These are phyloP conservation scores for Ophioceras dolichostomum DNA, from an alignment of 2,329 filamentous ascomycete genomes.

Conservation along the genomic window DNA sequence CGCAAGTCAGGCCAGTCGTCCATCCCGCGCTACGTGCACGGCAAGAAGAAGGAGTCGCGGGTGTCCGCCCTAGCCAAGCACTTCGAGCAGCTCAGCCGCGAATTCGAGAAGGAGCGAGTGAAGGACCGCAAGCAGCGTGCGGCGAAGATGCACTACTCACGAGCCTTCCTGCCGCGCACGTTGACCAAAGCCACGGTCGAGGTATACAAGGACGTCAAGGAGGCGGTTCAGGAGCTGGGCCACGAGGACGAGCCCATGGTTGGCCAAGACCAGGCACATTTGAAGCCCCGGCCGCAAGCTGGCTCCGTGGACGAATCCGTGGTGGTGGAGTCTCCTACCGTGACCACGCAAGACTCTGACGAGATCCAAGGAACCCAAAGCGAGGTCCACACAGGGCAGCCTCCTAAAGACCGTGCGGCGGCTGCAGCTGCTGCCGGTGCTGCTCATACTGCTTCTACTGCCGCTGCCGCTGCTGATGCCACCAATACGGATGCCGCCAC, in stretches of 20 bases:
- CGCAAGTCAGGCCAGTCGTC: slow-evolving; percentile 54
- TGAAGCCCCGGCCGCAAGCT: slow-evolving; percentile 6
- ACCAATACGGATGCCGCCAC: background rate
- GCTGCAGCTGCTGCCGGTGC: background rate
- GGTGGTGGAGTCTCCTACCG: too few species aligned
- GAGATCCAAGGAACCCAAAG: too few species aligned
- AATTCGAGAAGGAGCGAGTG: slow-evolving; percentile 90
- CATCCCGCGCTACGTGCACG: slow-evolving; percentile 78
- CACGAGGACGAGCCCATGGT: slow-evolving; percentile 47
- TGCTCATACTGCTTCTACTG: too few species aligned
- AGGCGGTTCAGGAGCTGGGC: slow-evolving; percentile 75
- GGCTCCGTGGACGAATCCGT: too few species aligned
- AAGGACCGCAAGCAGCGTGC: slow-evolving; percentile 73
- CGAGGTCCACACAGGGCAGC: background rate
- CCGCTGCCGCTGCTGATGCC: background rate
- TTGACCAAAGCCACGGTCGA: slow-evolving; percentile 94
- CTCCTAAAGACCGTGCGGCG: background rate
- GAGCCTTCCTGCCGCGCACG: slow-evolving; percentile 72
- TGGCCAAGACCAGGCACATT: slow-evolving; percentile 14
- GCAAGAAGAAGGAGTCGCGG: slow-evolving; percentile 59
- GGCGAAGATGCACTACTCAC: slow-evolving; percentile 59
- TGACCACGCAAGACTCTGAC: too few species aligned
- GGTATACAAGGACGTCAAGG: slow-evolving; percentile 86
- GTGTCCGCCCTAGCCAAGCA: slow-evolving; percentile 90
- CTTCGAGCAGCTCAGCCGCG: slow-evolving; percentile 90